Evolutionary conservation across 2,329 filamentous ascomycete genomes (phyloP).

Genomic region (Clonostachys solani): DNA sequence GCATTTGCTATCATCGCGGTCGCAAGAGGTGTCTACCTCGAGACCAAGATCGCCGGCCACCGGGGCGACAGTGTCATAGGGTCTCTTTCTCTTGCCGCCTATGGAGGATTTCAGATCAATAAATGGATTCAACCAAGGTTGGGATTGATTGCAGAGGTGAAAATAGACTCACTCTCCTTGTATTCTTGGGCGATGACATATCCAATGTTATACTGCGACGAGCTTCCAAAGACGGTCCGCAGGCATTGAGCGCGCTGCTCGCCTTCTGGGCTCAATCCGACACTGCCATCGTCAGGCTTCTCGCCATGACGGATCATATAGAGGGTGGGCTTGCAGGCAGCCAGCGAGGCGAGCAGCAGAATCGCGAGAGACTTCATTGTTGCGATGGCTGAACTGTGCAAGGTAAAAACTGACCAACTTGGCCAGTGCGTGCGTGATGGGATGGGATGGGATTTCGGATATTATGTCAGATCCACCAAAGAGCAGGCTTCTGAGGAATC

Average conservation of each 20-base stretch:
- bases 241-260: constrained; percentile 54
- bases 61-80: constrained; percentile 52
- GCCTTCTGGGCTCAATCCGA: constrained; percentile 46
- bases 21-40: constrained; percentile 49
- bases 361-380: neutral
- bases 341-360: constrained; percentile 8
- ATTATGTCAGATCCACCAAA: neutral
- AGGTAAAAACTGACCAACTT: too few relatives aligned
- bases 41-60: constrained; percentile 51
- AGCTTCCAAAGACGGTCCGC: constrained; percentile 47
- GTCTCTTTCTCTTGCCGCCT: constrained; percentile 48
- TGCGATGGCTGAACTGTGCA: too few relatives aligned
- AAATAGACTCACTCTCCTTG: constrained; percentile 30
- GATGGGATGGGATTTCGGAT: too few relatives aligned
- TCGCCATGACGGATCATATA: constrained; percentile 63
- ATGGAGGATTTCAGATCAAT: neutral
- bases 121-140: neutral
- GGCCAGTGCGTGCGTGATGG: too few relatives aligned
- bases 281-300: constrained; percentile 45
- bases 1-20: constrained; percentile 49
- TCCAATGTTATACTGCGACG: constrained; percentile 48
- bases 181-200: constrained; percentile 54
- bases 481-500: neutral
- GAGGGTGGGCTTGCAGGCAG: constrained; percentile 37
- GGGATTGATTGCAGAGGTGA: neutral